Percentiles rank a stretch among this genome's conserved stretches.
phyloP scores from a whole-genome alignment of 2,329 filamentous ascomycete species.

The Fusarium decemcellulare region DNA sequence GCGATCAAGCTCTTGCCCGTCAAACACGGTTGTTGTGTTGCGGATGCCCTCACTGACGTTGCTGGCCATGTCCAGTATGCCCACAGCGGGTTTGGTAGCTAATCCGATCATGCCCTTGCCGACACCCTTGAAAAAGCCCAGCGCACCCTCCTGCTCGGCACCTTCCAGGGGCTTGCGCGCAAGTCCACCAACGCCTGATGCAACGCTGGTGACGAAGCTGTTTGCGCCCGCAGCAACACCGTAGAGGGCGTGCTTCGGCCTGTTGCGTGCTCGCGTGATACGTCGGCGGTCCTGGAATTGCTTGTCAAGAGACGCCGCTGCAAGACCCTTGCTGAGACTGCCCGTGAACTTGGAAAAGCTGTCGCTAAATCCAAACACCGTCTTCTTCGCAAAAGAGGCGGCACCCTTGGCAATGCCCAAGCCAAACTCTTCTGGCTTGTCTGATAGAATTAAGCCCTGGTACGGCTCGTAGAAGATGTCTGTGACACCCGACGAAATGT shows the following conservation, averaged over 20 bases:
- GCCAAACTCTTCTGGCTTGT: slow-evolving; percentile 94
- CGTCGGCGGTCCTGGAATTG: slow-evolving; percentile 97
- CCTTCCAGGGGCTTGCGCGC: slow-evolving; percentile 95
- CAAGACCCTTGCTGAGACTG: slow-evolving; percentile 95
- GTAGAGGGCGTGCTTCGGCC: slow-evolving; percentile 97
- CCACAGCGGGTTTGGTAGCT: slow-evolving; percentile 97
- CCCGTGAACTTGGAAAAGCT: slow-evolving; percentile 98
- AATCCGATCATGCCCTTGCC: slow-evolving; percentile 94
- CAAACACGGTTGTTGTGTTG: slow-evolving; percentile 98
- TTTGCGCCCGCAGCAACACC: slow-evolving; percentile 96
- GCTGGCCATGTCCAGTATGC: slow-evolving; percentile 95
- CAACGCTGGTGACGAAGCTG: slow-evolving; percentile 92
- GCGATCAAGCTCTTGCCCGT: slow-evolving; percentile 92
- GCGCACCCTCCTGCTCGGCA: slow-evolving; percentile 92
- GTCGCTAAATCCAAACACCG: slow-evolving; percentile 96
- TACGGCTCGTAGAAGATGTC: slow-evolving; percentile 99
- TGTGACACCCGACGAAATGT: slow-evolving; percentile 94
- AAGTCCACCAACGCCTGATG: slow-evolving; percentile 92
- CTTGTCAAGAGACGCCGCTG: slow-evolving; percentile 96
- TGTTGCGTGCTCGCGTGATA: slow-evolving; percentile 92
- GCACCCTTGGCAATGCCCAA: slow-evolving; percentile 97
- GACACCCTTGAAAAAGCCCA: slow-evolving; percentile 97
- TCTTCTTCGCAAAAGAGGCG: slow-evolving; percentile 98
- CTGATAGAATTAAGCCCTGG: slow-evolving; percentile 96
- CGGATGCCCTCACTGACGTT: slow-evolving; percentile 98